Base-by-base conservation (phyloP, 164 flowering plant species). In the Vitis amurensis region DNA sequence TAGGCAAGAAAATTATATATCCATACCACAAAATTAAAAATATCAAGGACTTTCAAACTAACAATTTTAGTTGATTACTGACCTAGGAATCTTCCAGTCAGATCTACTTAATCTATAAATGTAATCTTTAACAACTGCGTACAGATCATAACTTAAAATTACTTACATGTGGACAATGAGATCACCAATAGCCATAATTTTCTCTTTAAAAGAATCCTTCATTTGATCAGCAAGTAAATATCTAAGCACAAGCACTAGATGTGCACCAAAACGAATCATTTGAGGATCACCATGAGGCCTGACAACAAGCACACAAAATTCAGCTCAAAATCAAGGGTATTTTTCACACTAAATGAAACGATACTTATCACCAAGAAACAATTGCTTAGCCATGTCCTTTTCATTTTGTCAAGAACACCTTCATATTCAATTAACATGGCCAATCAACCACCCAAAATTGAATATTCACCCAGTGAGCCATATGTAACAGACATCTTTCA, bases 241-340 rank as follows among this genome's bases (percentile, higher is more conserved):
- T 77, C 99, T 81, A 31, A 96, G 94, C 74, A 93, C 92, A 81
- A 96, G 92, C 58, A 96, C 99, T 66, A 93, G 66, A 78, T 96
- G 99, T 55, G 99, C 98, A 65, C 97, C 95, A 87, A 96, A 93
- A 44, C 97, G 91, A 50, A 93, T 88, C 93, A 96, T 88, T 67
- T 93, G 98, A 60, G 99, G 91, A 81, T 96, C 98, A 68, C 97
- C 97, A 82, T 88, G 89, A 53, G 91, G 95, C 87, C 99, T 96
- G 85, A 56, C 50, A 72, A 29, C 51, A 76, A 75, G 11, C 65
- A 67, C 49, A 56, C 59, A 19, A 17, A 27, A 66, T 12, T 50
- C 15, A 52, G 19, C 47, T 44, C 19, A 23, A 59, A 9, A 5
- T 27, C 56, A 53, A 53, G 16, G 31, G 50, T 64, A 37, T 17